Evolutionary conservation across 176 grass and related monocot genomes (phyloP).

Genomic region (Puccinellia tenuiflora): DNA sequence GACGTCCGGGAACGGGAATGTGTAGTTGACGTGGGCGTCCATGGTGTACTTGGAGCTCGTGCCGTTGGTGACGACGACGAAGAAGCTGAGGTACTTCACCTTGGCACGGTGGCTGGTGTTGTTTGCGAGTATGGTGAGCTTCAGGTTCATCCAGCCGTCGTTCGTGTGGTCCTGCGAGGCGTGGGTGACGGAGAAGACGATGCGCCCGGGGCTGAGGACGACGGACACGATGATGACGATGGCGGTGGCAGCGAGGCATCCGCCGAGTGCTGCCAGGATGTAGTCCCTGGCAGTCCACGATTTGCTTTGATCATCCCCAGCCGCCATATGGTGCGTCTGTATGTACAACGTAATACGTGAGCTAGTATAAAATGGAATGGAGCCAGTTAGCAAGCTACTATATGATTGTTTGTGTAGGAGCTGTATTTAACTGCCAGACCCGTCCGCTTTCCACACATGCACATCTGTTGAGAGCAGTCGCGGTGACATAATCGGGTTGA

Average conservation of each 20-base stretch:
- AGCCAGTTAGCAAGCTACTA: too few relatives aligned
- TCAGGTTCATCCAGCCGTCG: not conserved
- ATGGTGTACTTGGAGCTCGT: not conserved
- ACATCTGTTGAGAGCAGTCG: not conserved
- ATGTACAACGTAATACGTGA: not conserved
- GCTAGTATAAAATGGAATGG: too few relatives aligned
- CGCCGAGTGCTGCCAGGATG: not conserved
- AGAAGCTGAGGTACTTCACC: not conserved
- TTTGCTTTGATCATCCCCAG: not conserved
- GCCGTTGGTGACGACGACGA: not conserved
- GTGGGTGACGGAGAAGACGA: not conserved
- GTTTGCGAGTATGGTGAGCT: not conserved
- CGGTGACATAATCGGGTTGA: not conserved
- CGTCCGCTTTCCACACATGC: not conserved
- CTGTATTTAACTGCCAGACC: not conserved
- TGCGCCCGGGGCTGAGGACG: not conserved
- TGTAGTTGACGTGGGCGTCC: not conserved
- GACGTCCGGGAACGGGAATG: not conserved
- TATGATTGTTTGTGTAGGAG: not conserved
- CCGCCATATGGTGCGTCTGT: not conserved
- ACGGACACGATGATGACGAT: not conserved
- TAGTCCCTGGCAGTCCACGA: not conserved
- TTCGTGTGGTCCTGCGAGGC: not conserved
- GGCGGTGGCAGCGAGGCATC: not conserved
- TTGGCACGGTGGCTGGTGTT: not conserved